phyloP scores from a whole-genome alignment of 192 early-diverging fungal genomes.

The Gaertneriomyces semiglobifer region DNA sequence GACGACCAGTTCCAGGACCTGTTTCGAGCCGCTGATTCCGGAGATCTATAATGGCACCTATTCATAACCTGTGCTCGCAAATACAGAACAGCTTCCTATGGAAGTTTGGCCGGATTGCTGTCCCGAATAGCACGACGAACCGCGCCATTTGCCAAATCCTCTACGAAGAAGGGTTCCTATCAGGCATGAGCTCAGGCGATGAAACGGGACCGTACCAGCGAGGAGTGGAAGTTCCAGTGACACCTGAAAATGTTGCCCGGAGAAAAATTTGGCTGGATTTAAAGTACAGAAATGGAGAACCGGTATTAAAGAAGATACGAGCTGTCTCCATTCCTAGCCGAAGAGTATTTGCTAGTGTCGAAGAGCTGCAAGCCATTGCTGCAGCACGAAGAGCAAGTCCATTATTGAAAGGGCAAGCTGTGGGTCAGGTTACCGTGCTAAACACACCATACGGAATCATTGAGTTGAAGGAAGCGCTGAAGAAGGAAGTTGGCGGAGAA shows the following conservation, averaged over 20 bases:
- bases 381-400: slow-evolving; percentile 64
- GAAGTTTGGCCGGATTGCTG: slow-evolving; percentile 73
- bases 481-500: slow-evolving; percentile 81
- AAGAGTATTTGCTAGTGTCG: slow-evolving; percentile 72
- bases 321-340: slow-evolving; percentile 84
- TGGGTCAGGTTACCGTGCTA: slow-evolving; percentile 90
- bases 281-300: slow-evolving; percentile 80
- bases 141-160: slow-evolving; percentile 79
- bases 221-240: slow-evolving; percentile 67
- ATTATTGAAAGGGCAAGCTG: slow-evolving; percentile 76
- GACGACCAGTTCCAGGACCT: too few species aligned
- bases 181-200: slow-evolving; percentile 74
- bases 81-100: slow-evolving; percentile 88
- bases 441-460: slow-evolving; percentile 82
- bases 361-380: slow-evolving; percentile 70
- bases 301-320: slow-evolving; percentile 74
- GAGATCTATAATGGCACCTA: slow-evolving; percentile 7
- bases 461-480: slow-evolving; percentile 86
- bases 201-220: slow-evolving; percentile 58
- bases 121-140: slow-evolving; percentile 88
- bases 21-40: too few species aligned
- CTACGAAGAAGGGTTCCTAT: slow-evolving; percentile 88
- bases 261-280: slow-evolving; percentile 82
- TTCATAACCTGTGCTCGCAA: slow-evolving; percentile 40
- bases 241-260: slow-evolving; percentile 48